These are phyloP conservation scores for Trifolium repens DNA, from an alignment of 306 rosid genomes.

Conservation along the genomic window DNA sequence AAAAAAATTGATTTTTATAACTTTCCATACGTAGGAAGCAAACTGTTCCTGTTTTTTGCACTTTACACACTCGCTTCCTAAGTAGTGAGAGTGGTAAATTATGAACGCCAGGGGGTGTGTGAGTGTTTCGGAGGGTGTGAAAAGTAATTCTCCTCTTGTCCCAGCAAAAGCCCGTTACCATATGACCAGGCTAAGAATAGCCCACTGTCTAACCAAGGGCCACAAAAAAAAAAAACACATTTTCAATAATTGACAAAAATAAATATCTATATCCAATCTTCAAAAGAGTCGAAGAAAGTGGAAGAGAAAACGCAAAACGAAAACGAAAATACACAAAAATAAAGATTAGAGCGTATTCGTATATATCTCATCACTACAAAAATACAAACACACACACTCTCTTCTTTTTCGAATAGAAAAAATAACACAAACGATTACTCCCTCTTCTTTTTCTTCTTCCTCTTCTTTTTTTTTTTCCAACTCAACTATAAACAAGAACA, in stretches of 20 bases:
- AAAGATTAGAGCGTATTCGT: conserved; percentile 18
- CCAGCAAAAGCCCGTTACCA: too few relatives aligned
- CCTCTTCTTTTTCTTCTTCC: not conserved
- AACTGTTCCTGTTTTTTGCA: too few relatives aligned
- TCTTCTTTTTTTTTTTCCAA: conserved; percentile 7
- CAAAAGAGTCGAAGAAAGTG: not conserved
- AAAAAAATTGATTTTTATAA: too few relatives aligned
- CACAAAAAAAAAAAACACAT: not conserved
- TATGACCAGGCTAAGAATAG: not conserved
- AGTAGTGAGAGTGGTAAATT: too few relatives aligned
- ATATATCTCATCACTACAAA: conserved; percentile 20
- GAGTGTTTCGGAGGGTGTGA: too few relatives aligned
- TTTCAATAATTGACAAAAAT: not conserved
- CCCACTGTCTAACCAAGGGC: not conserved
- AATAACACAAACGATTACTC: conserved; percentile 43
- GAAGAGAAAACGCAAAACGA: not conserved
- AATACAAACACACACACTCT: not conserved
- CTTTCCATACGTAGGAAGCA: too few relatives aligned
- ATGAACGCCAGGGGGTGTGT: too few relatives aligned
- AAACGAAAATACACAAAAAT: not conserved
- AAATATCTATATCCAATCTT: conserved; percentile 24
- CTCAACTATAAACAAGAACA: conserved; percentile 49
- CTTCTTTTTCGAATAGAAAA: not conserved
- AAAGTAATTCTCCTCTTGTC: too few relatives aligned
- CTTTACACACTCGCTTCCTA: too few relatives aligned